Conservation (phyloP, 2,329 filamentous ascomycete species). For the Colletotrichum orchidophilum region DNA sequence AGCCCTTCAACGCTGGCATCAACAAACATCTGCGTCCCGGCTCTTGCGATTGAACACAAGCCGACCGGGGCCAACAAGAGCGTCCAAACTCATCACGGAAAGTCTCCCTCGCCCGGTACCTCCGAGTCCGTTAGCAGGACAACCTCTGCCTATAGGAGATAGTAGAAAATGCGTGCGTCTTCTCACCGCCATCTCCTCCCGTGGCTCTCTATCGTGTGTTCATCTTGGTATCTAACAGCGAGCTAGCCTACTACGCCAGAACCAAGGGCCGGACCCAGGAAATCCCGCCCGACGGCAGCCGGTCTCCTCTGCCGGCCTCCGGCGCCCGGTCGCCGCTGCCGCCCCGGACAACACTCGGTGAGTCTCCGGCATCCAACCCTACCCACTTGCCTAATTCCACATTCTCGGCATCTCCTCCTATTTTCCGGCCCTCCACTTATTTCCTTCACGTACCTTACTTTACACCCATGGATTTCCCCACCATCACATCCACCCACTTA, state of each 20-base stretch:
- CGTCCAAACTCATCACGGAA: neutral
- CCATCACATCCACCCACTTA: neutral
- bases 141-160: neutral
- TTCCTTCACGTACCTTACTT: neutral
- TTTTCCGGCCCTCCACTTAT: neutral
- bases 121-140: neutral
- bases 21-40: neutral
- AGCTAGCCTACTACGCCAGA: constrained; percentile 30
- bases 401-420: neutral
- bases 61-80: neutral
- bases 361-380: constrained; percentile 11
- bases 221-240: neutral
- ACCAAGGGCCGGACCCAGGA: constrained; percentile 32
- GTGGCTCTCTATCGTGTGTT: no score
- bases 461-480: neutral
- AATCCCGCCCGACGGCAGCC: constrained; percentile 30
- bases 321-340: constrained; percentile 29
- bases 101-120: neutral
- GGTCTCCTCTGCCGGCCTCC: constrained; percentile 20
- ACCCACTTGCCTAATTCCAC: constrained; percentile 13
- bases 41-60: neutral
- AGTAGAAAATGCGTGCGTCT: constrained; percentile 2
- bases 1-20: neutral
- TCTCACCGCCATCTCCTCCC: neutral
- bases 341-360: constrained; percentile 25